Evolutionary conservation across 148 eudicot species (phyloP).

Genomic region (Silene latifolia): DNA sequence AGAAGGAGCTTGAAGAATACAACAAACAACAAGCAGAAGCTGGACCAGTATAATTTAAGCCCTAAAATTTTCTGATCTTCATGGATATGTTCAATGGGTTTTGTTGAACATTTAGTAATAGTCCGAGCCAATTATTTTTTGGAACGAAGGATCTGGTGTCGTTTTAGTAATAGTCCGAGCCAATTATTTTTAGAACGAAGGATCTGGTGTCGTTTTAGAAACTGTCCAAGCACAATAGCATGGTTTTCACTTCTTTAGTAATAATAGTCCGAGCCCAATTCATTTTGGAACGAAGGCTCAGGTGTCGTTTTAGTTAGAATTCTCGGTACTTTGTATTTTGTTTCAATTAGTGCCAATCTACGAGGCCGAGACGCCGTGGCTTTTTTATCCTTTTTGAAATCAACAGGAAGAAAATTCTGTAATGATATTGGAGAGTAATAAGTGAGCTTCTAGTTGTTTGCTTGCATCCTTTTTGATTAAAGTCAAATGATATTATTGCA

Average conservation of each 20-base stretch:
- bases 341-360: background rate
- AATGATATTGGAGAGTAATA: too few species aligned
- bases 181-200: background rate
- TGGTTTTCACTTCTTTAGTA: too few species aligned
- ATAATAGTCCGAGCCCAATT: background rate
- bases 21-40: conserved; percentile 38
- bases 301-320: background rate
- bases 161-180: background rate
- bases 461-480: background rate
- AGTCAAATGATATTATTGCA: background rate
- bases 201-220: background rate
- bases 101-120: background rate
- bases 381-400: background rate
- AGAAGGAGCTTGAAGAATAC: conserved; percentile 76
- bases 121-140: background rate
- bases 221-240: too few species aligned
- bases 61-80: background rate
- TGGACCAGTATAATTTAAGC: background rate
- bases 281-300: background rate
- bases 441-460: too few species aligned
- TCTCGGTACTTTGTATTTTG: background rate
- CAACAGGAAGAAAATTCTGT: background rate
- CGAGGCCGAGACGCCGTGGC: background rate
- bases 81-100: conserved; percentile 1
- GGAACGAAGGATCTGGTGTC: too few species aligned